Base-by-base conservation (phyloP, 179 eudicot genomes). In the Beta macrorhiza region DNA sequence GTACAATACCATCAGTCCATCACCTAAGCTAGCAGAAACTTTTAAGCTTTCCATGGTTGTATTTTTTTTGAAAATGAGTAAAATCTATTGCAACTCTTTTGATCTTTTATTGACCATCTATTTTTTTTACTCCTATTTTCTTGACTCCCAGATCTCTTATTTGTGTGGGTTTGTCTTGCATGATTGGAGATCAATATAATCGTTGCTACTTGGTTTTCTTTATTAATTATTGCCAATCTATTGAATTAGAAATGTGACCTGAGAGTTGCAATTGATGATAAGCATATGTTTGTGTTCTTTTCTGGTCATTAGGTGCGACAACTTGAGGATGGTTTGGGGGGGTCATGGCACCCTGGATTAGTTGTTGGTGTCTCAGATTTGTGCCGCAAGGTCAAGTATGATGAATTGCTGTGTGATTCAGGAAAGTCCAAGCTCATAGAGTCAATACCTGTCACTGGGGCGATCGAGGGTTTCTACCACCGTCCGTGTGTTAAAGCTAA, bases 381-480 rank as follows among this genome's bases (percentile, higher is more conserved):
- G 57, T 82, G 85, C 67, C 88, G 90, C 37, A 69, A 77, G 32
- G 88, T 88, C 37, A 79, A 73, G 65, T 86, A 86, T 59, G 83
- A 88, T 49, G 87, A 88, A 49, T 80, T 88, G 68, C 75, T 88
- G 84, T 87, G 79, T 78, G 90, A 88, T 51, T 76, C 85, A 29
- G 90, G 87, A 52, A 69, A 49, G 58, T 86, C 85, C 13, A 88
- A 82, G 85, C 85, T 88, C 78, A 67, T 86, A 51, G 90, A 88
- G 81, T 86, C 90, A 13, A 82, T 88, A 82, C 87, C 89, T 79
- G 90, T 86, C 82, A 84, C 90, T 13, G 86, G 81, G 68, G 87
- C 75, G 22, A 82, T 88, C 47, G 89, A 88, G 74, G 90, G 90
- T 64, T 58, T 78, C 67, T 86, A 84, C 75, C 84, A 83, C 72